A percentile compares a stretch with the other conserved stretches of the same genome.
Conservation (phyloP, 139 green algal species). For the Ettlia oleoabundans region DNA sequence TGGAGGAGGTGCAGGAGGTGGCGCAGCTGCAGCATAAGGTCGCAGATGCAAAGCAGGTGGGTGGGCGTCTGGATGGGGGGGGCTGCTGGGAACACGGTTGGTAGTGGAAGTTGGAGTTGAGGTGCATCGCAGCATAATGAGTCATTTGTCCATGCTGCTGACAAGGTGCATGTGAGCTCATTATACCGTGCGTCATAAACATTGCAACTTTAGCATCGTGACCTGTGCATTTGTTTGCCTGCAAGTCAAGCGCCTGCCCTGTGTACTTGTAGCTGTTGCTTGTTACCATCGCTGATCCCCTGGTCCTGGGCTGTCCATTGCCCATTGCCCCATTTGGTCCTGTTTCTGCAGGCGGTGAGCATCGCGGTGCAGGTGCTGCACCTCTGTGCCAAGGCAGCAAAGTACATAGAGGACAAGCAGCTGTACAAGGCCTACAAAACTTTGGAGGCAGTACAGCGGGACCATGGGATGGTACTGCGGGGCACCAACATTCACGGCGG, state of each 20-base stretch:
- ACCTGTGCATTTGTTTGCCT: too few relatives aligned
- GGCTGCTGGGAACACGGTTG: too few relatives aligned
- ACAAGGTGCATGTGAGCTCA: too few relatives aligned
- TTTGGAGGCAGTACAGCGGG: conserved; percentile 49
- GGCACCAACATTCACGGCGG: neutral
- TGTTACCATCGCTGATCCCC: too few relatives aligned
- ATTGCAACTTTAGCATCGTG: too few relatives aligned
- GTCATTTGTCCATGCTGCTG: too few relatives aligned
- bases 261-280: too few relatives aligned
- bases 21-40: conserved; percentile 27
- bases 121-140: too few relatives aligned
- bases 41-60: conserved; percentile 30
- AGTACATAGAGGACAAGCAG: conserved; percentile 49
- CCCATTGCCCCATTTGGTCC: neutral
- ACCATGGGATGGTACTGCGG: conserved; percentile 5
- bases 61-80: too few relatives aligned
- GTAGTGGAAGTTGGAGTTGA: too few relatives aligned
- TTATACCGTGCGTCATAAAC: too few relatives aligned
- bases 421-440: conserved; percentile 66
- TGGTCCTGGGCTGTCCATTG: neutral
- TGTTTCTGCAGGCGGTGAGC: conserved; percentile 45
- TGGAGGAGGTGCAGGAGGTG: conserved; percentile 40
- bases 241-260: too few relatives aligned
- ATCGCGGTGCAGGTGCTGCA: conserved; percentile 55
- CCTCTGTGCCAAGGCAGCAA: conserved; percentile 47